A percentile compares a stretch with the other conserved stretches of the same genome.
phyloP scores from a whole-genome alignment of 768 basidiomycete genomes.

The Tricholoma sp. region DNA sequence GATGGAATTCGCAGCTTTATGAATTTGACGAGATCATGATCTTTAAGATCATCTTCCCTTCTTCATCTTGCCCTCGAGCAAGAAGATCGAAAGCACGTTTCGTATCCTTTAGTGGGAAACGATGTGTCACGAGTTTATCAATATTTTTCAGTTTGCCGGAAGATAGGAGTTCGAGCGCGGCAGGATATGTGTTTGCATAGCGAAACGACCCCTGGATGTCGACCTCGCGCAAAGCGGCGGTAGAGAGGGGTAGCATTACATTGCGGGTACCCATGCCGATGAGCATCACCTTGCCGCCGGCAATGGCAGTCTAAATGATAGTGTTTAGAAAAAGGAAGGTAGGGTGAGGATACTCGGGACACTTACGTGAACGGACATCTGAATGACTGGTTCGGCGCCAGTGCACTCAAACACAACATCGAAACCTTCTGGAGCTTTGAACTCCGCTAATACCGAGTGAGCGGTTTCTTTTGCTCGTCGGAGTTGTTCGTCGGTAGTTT shows the following conservation, averaged over 20 bases:
- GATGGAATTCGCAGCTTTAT: slow-evolving; percentile 9
- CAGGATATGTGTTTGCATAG: slow-evolving; percentile 86
- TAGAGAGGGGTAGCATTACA: slow-evolving; percentile 75
- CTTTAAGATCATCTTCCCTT: slow-evolving; percentile 84
- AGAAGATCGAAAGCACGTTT: slow-evolving; percentile 80
- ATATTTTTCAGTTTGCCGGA: slow-evolving; percentile 61
- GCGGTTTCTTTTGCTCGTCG: slow-evolving; percentile 57
- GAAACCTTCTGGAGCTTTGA: slow-evolving; percentile 71
- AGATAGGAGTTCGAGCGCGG: slow-evolving; percentile 73
- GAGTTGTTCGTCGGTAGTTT: slow-evolving; percentile 52
- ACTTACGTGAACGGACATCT: slow-evolving; percentile 86
- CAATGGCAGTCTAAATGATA: slow-evolving; percentile 58
- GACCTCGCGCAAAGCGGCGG: slow-evolving; percentile 83
- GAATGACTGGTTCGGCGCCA: slow-evolving; percentile 88
- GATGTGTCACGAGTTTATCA: slow-evolving; percentile 76
- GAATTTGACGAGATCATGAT: slow-evolving; percentile 62
- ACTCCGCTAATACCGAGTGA: slow-evolving; percentile 44
- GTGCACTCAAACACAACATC: slow-evolving; percentile 95
- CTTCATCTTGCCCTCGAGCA: slow-evolving; percentile 68
- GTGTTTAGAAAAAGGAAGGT: slow-evolving; percentile 6
- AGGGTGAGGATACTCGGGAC: background rate
- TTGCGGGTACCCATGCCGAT: slow-evolving; percentile 94
- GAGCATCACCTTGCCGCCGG: slow-evolving; percentile 89
- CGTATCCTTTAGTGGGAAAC: slow-evolving; percentile 60
- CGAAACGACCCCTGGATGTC: slow-evolving; percentile 91